Evolutionary conservation across 2,329 filamentous ascomycete species (phyloP).

Genomic region (Fusarium ambrosium): DNA sequence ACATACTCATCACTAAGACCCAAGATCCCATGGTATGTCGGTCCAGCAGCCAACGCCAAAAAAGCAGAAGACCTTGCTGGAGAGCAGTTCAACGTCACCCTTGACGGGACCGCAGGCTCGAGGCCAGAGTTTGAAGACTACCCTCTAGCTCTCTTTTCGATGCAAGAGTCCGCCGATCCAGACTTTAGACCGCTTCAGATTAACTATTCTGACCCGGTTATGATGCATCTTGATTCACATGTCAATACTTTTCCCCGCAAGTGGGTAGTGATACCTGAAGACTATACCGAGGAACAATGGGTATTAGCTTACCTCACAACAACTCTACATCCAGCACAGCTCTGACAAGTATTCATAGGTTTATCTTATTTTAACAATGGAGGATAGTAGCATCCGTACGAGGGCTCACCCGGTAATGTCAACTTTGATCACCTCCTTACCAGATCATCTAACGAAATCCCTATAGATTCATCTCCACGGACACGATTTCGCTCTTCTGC

Average conservation of each 20-base stretch:
- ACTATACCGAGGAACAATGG: constrained; percentile 39
- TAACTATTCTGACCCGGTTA: constrained; percentile 27
- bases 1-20: constrained; percentile 31
- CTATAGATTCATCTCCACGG: constrained; percentile 42
- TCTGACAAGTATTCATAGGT: constrained; percentile 10
- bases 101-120: constrained; percentile 1
- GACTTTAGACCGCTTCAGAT: constrained; percentile 34
- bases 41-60: constrained; percentile 31
- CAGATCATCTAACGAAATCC: not conserved
- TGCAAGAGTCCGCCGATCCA: constrained; percentile 19
- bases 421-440: not conserved
- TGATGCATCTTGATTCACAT: constrained; percentile 33
- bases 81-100: constrained; percentile 34
- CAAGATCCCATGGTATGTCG: constrained; percentile 39
- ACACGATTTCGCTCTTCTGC: constrained; percentile 41
- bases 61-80: not conserved
- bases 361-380: constrained; percentile 37
- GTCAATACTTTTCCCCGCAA: constrained; percentile 4
- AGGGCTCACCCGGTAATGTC: constrained; percentile 39
- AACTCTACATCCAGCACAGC: not conserved
- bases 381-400: not conserved
- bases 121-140: constrained; percentile 19
- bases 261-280: constrained; percentile 38
- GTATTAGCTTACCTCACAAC: not conserved
- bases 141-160: constrained; percentile 24